Evolutionary conservation across 768 basidiomycete genomes (phyloP).

Genomic region (Suillus discolor): DNA sequence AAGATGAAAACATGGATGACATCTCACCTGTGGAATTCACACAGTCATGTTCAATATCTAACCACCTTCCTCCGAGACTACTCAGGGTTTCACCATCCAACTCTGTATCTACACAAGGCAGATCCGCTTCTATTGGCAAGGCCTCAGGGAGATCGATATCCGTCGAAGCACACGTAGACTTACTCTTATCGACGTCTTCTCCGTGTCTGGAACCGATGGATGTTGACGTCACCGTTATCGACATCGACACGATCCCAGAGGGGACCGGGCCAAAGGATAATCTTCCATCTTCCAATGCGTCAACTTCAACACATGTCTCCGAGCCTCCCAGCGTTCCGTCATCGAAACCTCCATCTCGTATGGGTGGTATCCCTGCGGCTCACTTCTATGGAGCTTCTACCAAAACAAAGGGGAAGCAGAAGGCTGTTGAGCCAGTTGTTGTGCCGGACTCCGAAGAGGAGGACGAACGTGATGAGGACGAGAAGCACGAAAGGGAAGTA

Average conservation of each 20-base stretch:
- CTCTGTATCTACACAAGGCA: not conserved
- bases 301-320: not conserved
- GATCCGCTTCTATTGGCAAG: not conserved
- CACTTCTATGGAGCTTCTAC: constrained; percentile 26
- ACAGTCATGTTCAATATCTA: constrained; percentile 21
- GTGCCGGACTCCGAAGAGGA: constrained; percentile 22
- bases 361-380: constrained; percentile 17
- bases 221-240: constrained; percentile 17
- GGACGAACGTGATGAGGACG: constrained; percentile 28
- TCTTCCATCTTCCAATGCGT: not conserved
- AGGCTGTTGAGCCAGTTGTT: constrained; percentile 5
- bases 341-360: constrained; percentile 11
- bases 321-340: constrained; percentile 4
- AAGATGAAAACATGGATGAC: constrained; percentile 19
- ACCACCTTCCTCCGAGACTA: constrained; percentile 9
- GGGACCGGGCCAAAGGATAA: not conserved
- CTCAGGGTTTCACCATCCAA: constrained; percentile 14
- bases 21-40: constrained; percentile 12
- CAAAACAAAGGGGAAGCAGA: constrained; percentile 8
- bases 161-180: not conserved
- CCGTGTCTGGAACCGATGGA: constrained; percentile 25
- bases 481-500: constrained; percentile 34
- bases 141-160: constrained; percentile 1
- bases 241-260: not conserved
- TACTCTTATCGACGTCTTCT: constrained; percentile 15